Base-by-base conservation (phyloP, 2,329 filamentous ascomycete species). In the Exophiala lecanii-corni region DNA sequence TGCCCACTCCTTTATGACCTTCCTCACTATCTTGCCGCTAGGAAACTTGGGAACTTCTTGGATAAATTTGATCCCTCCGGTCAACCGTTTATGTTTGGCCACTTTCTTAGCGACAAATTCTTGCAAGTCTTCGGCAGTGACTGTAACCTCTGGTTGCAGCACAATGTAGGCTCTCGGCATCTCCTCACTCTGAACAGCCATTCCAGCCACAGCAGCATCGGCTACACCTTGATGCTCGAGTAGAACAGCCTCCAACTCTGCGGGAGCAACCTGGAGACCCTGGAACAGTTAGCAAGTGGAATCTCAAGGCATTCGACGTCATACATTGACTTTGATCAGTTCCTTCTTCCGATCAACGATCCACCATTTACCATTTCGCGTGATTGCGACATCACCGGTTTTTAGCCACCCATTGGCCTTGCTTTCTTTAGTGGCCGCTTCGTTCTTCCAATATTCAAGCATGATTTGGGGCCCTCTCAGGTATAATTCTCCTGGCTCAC, bases 381-480 rank as follows among this genome's bases (percentile, higher is more conserved):
- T 68, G 2, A 91, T 68, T 0, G 83, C 87, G 60, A 92, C 86
- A 56, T 95, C 89, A 3, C 89, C 89, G 0, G 89, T 95, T 31
- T 76, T 77, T 73, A 94, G 79, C 79, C 86, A 91, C 9, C 73
- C 73, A 52, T 89, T 81, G n/a, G 41, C 78, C 75, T 0, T 76
- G 75, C 88, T 91, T 59, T 0, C 75, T 78, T 40, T 74, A 70
- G 57, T 78, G 1, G 74, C 74, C 25, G 65, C 58, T 0, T 64
- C 51, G 36, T 77, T 73, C 30, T 73, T 68, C 50, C 71, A 73
- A 53, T 79, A 80, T 0, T 74, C 73, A 3, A 63, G 67, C 2
- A 73, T 72, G 1, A 79, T 63, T 2, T 69, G 71, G 0, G 75
- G 75, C 0, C 76, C 75, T 2, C 64, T 61, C 1, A 79, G 61